Evolutionary conservation across 345 rosid genomes (phyloP).

Genomic region (Triadica sebifera): DNA sequence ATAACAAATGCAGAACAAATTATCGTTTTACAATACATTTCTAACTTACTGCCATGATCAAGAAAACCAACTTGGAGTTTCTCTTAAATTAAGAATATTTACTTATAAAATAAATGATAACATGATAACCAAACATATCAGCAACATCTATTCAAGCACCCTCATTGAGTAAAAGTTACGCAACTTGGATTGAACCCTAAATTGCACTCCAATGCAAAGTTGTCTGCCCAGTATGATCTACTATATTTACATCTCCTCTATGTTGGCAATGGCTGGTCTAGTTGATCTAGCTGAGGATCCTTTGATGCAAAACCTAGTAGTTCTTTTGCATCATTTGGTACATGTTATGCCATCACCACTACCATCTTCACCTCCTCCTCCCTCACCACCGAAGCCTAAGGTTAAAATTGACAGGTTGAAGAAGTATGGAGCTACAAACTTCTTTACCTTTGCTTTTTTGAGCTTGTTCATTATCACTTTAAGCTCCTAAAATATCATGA

Average conservation of each 20-base stretch:
- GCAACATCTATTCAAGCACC: slow-evolving; percentile 72
- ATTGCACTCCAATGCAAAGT: slow-evolving; percentile 99
- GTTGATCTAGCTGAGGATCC: too few relatives aligned
- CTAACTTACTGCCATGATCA: slow-evolving; percentile 3
- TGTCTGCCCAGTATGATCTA: slow-evolving; percentile 90
- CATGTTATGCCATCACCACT: too few relatives aligned
- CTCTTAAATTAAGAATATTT: slow-evolving; percentile 1
- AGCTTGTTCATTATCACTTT: too few relatives aligned
- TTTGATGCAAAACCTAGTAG: too few relatives aligned
- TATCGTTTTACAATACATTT: not conserved
- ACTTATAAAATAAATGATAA: slow-evolving; percentile 25
- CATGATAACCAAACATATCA: slow-evolving; percentile 95
- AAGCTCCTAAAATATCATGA: too few relatives aligned
- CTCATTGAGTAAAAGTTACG: slow-evolving; percentile 81
- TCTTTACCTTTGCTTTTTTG: too few relatives aligned
- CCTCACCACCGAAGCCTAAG: too few relatives aligned
- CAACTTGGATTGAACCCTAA: slow-evolving; percentile 84
- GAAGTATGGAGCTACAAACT: too few relatives aligned
- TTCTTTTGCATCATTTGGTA: too few relatives aligned
- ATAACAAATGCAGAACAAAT: not conserved
- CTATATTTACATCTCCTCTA: slow-evolving; percentile 83
- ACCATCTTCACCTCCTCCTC: too few relatives aligned
- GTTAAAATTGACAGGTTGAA: too few relatives aligned
- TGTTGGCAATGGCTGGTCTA: too few relatives aligned
- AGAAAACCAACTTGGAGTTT: not conserved